Percentiles rank a stretch among this genome's conserved stretches.
Conservation (phyloP, 768 basidiomycete species). For the Russula compacta region DNA sequence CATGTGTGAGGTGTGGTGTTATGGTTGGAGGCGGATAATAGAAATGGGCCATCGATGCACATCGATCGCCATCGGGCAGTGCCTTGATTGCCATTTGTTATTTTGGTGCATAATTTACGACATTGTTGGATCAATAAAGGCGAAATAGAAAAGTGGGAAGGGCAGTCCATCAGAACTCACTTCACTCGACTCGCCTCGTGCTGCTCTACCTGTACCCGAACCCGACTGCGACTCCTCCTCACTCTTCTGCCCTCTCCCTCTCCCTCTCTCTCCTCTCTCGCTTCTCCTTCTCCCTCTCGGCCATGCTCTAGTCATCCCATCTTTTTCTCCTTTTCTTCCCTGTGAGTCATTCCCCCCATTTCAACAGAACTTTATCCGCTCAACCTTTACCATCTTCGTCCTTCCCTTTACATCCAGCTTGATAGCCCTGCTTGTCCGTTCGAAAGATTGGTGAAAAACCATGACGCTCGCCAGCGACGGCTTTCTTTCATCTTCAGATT, state of each 20-base stretch:
- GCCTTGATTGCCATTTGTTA: background rate
- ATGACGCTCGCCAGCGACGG: constrained; percentile 12
- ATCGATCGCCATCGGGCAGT: background rate
- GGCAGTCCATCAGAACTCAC: background rate
- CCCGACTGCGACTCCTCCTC: background rate
- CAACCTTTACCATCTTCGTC: background rate
- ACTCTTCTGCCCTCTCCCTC: background rate
- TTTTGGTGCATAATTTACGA: background rate
- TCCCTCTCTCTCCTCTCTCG: background rate
- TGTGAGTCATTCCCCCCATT: constrained; percentile 7
- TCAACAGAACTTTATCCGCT: background rate
- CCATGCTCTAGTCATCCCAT: constrained; percentile 14
- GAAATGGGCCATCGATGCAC: background rate
- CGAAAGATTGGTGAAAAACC: constrained; percentile 17
- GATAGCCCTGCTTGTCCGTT: constrained; percentile 9
- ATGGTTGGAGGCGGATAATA: background rate
- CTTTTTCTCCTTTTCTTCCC: background rate
- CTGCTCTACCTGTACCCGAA: background rate
- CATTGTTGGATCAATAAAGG: background rate
- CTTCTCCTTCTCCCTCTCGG: background rate
- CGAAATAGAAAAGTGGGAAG: background rate
- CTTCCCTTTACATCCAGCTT: background rate
- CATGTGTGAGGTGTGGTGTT: too few relatives aligned
- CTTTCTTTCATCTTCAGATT: background rate
- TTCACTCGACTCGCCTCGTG: background rate